A percentile compares a stretch with the other conserved stretches of the same genome.
phyloP scores from a whole-genome alignment of 139 green algal species.

The Volvox reticuliferus region DNA sequence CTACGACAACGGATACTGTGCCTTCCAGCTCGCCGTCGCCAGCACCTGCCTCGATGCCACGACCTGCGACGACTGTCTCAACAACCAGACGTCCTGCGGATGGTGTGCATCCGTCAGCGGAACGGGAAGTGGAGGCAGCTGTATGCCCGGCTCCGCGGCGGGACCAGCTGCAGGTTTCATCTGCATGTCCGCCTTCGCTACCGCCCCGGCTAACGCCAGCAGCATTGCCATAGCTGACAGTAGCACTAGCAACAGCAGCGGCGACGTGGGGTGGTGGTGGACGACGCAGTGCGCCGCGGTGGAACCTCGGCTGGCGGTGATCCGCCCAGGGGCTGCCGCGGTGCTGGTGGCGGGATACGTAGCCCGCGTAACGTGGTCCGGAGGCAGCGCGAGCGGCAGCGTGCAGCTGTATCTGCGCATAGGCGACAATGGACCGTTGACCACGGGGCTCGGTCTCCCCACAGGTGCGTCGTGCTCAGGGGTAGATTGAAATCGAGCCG shows the following conservation, averaged over 20 bases:
- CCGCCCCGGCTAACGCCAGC: background rate
- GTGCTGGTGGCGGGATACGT: background rate
- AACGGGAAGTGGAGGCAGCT: background rate
- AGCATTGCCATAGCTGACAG: background rate
- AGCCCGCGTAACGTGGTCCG: background rate
- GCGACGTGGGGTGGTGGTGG: background rate
- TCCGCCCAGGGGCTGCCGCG: background rate
- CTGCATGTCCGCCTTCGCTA: background rate
- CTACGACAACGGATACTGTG: conserved; percentile 24
- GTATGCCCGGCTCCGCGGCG: background rate
- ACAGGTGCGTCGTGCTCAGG: background rate
- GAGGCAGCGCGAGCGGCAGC: background rate
- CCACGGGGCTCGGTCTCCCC: background rate
- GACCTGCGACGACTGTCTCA: conserved; percentile 10
- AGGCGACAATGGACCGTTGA: background rate
- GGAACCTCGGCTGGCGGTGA: background rate
- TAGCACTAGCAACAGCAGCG: background rate
- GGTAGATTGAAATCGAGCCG: background rate
- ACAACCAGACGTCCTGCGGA: background rate
- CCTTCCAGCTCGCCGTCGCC: background rate
- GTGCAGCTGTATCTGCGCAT: conserved; percentile 5
- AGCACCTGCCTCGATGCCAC: background rate
- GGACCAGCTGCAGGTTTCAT: background rate
- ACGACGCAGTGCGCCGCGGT: background rate
- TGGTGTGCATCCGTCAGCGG: background rate